These are phyloP conservation scores for Nitzschia putrida DNA, from an alignment of 108 stramenopile species.

Conservation along the genomic window DNA sequence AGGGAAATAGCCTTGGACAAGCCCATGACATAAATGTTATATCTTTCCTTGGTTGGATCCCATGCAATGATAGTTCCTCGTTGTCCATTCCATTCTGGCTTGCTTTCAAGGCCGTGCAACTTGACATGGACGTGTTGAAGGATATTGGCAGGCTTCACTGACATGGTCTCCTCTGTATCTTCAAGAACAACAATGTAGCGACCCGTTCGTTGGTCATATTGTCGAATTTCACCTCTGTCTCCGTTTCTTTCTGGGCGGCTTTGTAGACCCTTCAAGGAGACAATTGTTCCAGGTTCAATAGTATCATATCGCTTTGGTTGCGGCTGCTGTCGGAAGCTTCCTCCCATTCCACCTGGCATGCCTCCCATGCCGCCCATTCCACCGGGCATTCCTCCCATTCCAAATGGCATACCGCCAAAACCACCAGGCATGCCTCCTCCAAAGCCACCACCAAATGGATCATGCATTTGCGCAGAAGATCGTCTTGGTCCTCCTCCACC, in stretches of 20 bases:
- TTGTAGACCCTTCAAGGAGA: slow-evolving; percentile 73
- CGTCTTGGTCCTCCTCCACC: slow-evolving; percentile 45
- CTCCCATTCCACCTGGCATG: slow-evolving; percentile 41
- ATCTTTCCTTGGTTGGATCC: slow-evolving; percentile 72
- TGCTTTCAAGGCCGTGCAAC: slow-evolving; percentile 73
- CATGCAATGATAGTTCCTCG: slow-evolving; percentile 81
- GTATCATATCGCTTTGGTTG: slow-evolving; percentile 67
- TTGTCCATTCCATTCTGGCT: slow-evolving; percentile 76
- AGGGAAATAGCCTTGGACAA: slow-evolving; percentile 64
- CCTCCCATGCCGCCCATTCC: slow-evolving; percentile 48
- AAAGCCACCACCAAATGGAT: no score
- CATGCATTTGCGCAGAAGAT: slow-evolving; percentile 1
- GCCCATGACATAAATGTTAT: slow-evolving; percentile 76
- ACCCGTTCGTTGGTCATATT: slow-evolving; percentile 61
- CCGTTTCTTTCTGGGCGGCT: slow-evolving; percentile 77
- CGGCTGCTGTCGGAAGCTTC: slow-evolving; percentile 27
- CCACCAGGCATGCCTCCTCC: slow-evolving; percentile 23
- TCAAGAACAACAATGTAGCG: slow-evolving; percentile 77
- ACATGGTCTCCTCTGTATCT: slow-evolving; percentile 79
- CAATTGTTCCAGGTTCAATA: slow-evolving; percentile 80
- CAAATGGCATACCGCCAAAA: slow-evolving; percentile 47
- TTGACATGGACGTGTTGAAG: slow-evolving; percentile 85
- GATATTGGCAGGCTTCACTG: slow-evolving; percentile 79
- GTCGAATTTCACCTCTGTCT: slow-evolving; percentile 74
- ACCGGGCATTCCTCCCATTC: slow-evolving; percentile 41